Evolutionary conservation across 2,329 filamentous ascomycete genomes (phyloP), one percentile per base, ranked within the genome.

Genomic region (Sporothrix humicola): DNA sequence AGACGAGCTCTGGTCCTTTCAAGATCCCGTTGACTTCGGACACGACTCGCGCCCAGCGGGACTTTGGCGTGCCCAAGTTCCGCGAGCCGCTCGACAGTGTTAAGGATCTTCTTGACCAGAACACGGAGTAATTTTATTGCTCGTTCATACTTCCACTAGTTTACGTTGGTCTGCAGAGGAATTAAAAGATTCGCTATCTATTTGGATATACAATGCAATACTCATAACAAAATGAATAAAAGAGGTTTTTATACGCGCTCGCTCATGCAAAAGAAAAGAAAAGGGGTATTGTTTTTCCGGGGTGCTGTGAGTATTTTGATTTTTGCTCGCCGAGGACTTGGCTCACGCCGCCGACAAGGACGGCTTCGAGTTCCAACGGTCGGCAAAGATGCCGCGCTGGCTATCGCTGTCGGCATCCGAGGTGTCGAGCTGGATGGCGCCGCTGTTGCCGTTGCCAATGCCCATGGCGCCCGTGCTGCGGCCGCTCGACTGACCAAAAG

Each of bases 381-480:
- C 63, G 5, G 63, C 63, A 66, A 66, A 66, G 48, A 69, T 69
- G 46, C 66, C 46, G n/a, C 26, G 26, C 66, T 69, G 31, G 66
- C 66, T 69, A 17, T 69, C 66, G 17, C 66, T 56, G 48, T 69
- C 66, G 15, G 26, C 66, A 20, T 69, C 66, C 15, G 66, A 69
- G 1, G 23, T 20, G 26, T 69, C 66, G 1, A 69, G 66, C 48
- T 69, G 46, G 66, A 69, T 69, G 26, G 66, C 66, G 26, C 66
- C 66, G 44, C 42, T 48, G 66, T 69, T 54, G 31, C 48, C 26
- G 48, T n/a, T 17, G 26, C 66, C 50, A 17, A 52, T 52, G 26
- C 46, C 50, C 66, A 69, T 54, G 31, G 31, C 7, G 13, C 46
- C 15, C 12, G 37, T 61, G 3, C n/a, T n/a, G 44, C 63, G 63